These are phyloP conservation scores for Graphilbum ipis-grandicollis DNA, from an alignment of 2,329 filamentous ascomycete species.

Conservation along the genomic window DNA sequence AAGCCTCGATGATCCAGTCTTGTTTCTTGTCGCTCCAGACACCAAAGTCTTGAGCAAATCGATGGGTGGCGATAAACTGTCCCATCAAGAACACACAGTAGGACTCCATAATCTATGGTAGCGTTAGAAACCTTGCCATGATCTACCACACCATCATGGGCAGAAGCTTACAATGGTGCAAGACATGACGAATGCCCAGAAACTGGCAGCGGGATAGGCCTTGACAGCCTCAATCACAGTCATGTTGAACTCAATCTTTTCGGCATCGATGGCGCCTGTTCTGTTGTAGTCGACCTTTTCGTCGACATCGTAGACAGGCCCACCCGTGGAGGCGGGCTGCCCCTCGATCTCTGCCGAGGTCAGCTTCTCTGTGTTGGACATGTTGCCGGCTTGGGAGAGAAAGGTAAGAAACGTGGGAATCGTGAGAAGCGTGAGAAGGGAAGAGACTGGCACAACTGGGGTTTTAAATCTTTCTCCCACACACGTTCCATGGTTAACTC, in stretches of 20 bases:
- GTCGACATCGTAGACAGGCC: conserved; percentile 9
- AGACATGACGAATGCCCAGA: conserved; percentile 22
- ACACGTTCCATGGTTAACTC: no score
- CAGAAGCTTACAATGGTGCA: conserved; percentile 20
- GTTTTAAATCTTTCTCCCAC: no score
- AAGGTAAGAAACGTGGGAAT: no score
- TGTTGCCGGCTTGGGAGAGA: conserved; percentile 7
- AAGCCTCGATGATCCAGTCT: conserved; percentile 24
- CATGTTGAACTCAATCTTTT: conserved; percentile 22
- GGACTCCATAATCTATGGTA: conserved; percentile 42
- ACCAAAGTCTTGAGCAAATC: conserved; percentile 29
- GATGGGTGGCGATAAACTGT: conserved; percentile 34
- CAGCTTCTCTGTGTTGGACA: conserved; percentile 1
- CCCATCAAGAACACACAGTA: conserved; percentile 45
- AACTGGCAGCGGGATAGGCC: conserved; percentile 18
- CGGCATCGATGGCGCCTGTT: conserved; percentile 37
- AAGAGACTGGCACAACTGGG: no score
- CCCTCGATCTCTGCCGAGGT: conserved; percentile 3
- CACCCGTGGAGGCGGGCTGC: not conserved
- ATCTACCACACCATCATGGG: conserved; percentile 1
- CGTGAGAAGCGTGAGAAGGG: no score
- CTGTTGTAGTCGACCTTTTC: conserved; percentile 26
- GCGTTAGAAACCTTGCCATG: not conserved
- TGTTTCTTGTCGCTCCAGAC: conserved; percentile 14
- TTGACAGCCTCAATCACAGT: conserved; percentile 16